Evolutionary conservation across 2,329 filamentous ascomycete species (phyloP), one percentile per base, ranked within the genome.

Genomic region (Cladobotryum mycophilum): DNA sequence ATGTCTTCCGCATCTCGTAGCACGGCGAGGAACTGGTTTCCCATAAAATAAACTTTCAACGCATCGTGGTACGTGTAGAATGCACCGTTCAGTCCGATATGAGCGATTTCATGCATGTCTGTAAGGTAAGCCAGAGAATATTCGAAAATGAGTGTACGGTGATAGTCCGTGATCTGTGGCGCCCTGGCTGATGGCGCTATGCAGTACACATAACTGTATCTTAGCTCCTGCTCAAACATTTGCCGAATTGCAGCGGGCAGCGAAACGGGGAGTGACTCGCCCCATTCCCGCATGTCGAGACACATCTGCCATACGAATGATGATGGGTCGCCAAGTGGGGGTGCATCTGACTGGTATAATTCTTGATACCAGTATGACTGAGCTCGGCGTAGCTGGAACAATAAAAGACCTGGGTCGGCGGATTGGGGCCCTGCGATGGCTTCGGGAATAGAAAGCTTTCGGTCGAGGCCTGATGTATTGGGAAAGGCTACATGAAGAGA

Each of bases 321-420:
- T 11, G 85, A 78, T 1, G 88, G 78, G 48, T 91, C 82, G 15
- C 80, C 73, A 52, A 89, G 76, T n/a, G 81, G 79, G 2, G 79
- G 75, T 1, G 84, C 80, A 9, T 87, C 86, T 15, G 84, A 87
- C 61, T 93, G 89, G 63, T 93, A 93, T 3, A 96, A 80, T 18
- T 85, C 81, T 61, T 95, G 90, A 60, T 97, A 97, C 82, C 89
- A 96, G 45, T 79, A 79, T 0, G 93, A 97, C 65, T 97, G 86
- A 6, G 89, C 80, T 52, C 85, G 81, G n/a, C 92, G 86, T 8
- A 97, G 80, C 59, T 85, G 84, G 64, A 96, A 92, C 2, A 96
- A 72, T 15, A 90, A 78, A 11, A 89, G 74, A 0, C 90, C 89
- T 5, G 88, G 81, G 50, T 88, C 83, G 34, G 86, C 79, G 1